A percentile compares a stretch with the other conserved stretches of the same genome.
phyloP scores from a whole-genome alignment of 176 grass and related monocot species.

The Cocos nucifera region DNA sequence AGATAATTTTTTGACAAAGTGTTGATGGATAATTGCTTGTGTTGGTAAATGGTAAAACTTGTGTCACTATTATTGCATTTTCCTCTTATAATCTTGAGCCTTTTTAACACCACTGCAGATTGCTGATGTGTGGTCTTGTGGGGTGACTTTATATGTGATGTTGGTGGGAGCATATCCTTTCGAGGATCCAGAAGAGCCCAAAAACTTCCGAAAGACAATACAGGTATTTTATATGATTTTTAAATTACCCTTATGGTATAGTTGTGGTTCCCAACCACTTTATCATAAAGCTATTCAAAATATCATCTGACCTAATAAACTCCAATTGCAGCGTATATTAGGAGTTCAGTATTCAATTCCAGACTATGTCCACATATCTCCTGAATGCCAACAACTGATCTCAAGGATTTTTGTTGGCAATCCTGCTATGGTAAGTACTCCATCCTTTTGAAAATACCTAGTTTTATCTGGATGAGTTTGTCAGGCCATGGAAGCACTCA shows the following conservation, averaged over 20 bases:
- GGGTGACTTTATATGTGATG: constrained; percentile 93
- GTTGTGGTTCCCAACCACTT: too few species aligned
- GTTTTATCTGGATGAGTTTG: too few species aligned
- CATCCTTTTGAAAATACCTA: background rate
- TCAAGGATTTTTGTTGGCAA: constrained; percentile 59
- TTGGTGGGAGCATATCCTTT: constrained; percentile 94
- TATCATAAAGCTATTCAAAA: background rate
- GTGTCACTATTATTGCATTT: too few species aligned
- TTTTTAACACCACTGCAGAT: constrained; percentile 34
- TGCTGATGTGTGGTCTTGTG: constrained; percentile 86
- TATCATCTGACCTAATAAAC: constrained; percentile 3
- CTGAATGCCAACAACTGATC: constrained; percentile 76
- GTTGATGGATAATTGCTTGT: background rate
- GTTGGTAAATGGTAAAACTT: background rate
- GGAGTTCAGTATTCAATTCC: constrained; percentile 92
- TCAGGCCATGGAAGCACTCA: too few species aligned
- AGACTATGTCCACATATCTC: constrained; percentile 79
- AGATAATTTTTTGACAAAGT: too few species aligned
- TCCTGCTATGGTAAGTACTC: constrained; percentile 35
- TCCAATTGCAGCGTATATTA: constrained; percentile 68
- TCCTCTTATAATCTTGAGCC: background rate
- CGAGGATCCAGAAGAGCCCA: constrained; percentile 81
- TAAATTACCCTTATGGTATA: too few species aligned
- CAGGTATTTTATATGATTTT: constrained; percentile 31
- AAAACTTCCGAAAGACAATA: constrained; percentile 92